These are phyloP conservation scores for Ilyonectria mors-panacis DNA, from an alignment of 2,329 filamentous ascomycete genomes.

Conservation along the genomic window DNA sequence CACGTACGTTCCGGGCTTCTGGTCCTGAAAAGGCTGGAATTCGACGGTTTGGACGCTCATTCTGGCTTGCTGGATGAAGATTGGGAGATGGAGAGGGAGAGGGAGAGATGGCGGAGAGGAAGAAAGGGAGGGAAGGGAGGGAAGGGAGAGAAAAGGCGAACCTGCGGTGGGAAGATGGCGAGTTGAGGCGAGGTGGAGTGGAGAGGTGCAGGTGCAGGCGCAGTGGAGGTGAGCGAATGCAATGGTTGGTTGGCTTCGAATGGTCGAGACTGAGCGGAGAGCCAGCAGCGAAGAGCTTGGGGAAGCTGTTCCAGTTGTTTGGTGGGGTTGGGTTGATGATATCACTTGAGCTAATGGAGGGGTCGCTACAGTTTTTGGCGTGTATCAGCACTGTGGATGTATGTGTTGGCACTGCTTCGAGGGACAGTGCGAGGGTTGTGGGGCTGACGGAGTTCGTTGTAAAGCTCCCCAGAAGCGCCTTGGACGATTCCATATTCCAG, in stretches of 20 bases:
- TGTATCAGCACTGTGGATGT: constrained; percentile 44
- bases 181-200: constrained; percentile 29
- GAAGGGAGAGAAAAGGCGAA: constrained; percentile 24
- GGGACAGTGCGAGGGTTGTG: constrained; percentile 30
- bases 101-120: constrained; percentile 9
- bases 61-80: constrained; percentile 46
- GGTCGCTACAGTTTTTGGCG: constrained; percentile 32
- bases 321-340: constrained; percentile 46
- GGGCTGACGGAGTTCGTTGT: constrained; percentile 27
- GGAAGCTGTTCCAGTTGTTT: constrained; percentile 42
- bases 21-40: constrained; percentile 90
- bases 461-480: constrained; percentile 4
- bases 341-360: constrained; percentile 50
- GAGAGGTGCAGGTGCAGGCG: constrained; percentile 24
- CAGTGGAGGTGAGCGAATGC: constrained; percentile 11
- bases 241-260: constrained; percentile 40
- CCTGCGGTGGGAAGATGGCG: constrained; percentile 30
- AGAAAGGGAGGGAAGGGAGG: neutral
- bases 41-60: constrained; percentile 85
- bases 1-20: constrained; percentile 99
- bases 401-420: accelerated
- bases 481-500: neutral
- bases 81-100: constrained; percentile 23
- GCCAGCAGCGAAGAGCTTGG: constrained; percentile 44
- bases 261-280: constrained; percentile 18